A percentile compares a stretch with the other conserved stretches of the same genome.
Evolutionary conservation across 2,329 filamentous ascomycete species (phyloP).

Genomic region (Rugonectria rugulosa): DNA sequence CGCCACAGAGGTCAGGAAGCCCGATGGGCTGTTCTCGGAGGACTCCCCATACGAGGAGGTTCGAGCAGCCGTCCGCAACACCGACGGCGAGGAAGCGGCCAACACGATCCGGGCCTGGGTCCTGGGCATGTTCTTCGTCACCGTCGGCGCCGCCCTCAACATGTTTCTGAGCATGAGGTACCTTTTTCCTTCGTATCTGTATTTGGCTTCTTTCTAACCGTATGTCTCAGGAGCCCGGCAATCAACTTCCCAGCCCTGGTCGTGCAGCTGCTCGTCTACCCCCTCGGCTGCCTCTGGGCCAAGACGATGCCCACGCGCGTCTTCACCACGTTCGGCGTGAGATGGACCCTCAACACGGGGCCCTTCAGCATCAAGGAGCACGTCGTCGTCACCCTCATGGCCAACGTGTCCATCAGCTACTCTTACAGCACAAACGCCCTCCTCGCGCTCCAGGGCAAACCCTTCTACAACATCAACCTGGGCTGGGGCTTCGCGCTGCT

Average conservation of each 20-base stretch:
- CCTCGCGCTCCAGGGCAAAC: constrained; percentile 51
- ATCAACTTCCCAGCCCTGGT: constrained; percentile 49
- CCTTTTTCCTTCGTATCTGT: not conserved
- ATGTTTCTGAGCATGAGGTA: constrained; percentile 57
- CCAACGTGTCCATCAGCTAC: constrained; percentile 59
- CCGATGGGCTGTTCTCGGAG: constrained; percentile 5
- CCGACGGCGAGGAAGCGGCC: constrained; percentile 45
- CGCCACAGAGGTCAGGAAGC: constrained; percentile 12
- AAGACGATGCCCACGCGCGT: constrained; percentile 49
- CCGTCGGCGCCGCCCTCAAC: constrained; percentile 54
- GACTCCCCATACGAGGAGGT: constrained; percentile 29
- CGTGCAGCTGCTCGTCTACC: constrained; percentile 52
- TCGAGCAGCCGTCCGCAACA: constrained; percentile 48
- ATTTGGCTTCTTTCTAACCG: not conserved
- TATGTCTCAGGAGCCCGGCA: constrained; percentile 38
- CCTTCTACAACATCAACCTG: constrained; percentile 55
- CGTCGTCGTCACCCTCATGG: constrained; percentile 61
- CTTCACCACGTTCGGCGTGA: constrained; percentile 51
- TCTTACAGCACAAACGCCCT: constrained; percentile 52
- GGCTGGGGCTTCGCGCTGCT: constrained; percentile 65
- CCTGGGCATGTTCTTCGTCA: constrained; percentile 54
- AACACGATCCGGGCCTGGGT: constrained; percentile 54
- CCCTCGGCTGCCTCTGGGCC: constrained; percentile 54
- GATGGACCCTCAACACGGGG: constrained; percentile 56
- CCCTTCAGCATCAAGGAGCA: constrained; percentile 63